A percentile compares a stretch with the other conserved stretches of the same genome.
Conservation (phyloP, 2,329 filamentous ascomycete genomes). For the Colletotrichum ledebouriae region DNA sequence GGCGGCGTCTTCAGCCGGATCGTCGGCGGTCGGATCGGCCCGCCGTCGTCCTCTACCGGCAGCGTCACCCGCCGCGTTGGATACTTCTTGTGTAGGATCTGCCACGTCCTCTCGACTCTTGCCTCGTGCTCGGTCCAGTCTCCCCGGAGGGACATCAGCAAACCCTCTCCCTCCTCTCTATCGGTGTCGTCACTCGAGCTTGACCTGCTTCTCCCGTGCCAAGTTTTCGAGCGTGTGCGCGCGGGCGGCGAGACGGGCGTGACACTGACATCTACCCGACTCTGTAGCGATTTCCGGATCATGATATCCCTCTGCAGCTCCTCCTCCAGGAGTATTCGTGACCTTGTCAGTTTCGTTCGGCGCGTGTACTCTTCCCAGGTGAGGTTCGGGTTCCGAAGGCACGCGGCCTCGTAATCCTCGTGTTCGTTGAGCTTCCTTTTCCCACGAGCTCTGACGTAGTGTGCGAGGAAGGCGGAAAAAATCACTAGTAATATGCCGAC, state of each 20-base stretch:
- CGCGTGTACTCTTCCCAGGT: slow-evolving; percentile 33
- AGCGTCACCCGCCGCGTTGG: slow-evolving; percentile 32
- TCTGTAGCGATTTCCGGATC: slow-evolving; percentile 37
- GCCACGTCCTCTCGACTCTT: slow-evolving; percentile 38
- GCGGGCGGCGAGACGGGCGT: slow-evolving; percentile 33
- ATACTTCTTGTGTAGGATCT: slow-evolving; percentile 39
- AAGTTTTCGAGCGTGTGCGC: slow-evolving; percentile 26
- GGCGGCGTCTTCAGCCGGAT: slow-evolving; percentile 38
- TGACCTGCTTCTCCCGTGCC: slow-evolving; percentile 23
- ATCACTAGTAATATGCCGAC: background rate
- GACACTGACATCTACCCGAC: slow-evolving; percentile 6
- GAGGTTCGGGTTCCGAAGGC: slow-evolving; percentile 32
- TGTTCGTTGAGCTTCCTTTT: slow-evolving; percentile 1
- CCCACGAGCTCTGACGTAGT: slow-evolving; percentile 3
- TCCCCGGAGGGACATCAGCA: slow-evolving; percentile 22
- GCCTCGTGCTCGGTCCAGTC: slow-evolving; percentile 38
- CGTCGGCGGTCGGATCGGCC: slow-evolving; percentile 33
- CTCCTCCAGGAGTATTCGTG: slow-evolving; percentile 31
- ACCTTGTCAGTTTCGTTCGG: slow-evolving; percentile 28
- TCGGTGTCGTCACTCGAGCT: background rate
- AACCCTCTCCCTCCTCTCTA: slow-evolving; percentile 25
- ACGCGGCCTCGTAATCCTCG: slow-evolving; percentile 22
- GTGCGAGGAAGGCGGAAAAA: background rate
- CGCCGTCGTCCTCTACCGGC: slow-evolving; percentile 28
- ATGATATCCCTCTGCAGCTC: slow-evolving; percentile 32